These are phyloP conservation scores for Zygosaccharomyces gambellarensis DNA, from an alignment of 805 yeast species.

Conservation along the genomic window DNA sequence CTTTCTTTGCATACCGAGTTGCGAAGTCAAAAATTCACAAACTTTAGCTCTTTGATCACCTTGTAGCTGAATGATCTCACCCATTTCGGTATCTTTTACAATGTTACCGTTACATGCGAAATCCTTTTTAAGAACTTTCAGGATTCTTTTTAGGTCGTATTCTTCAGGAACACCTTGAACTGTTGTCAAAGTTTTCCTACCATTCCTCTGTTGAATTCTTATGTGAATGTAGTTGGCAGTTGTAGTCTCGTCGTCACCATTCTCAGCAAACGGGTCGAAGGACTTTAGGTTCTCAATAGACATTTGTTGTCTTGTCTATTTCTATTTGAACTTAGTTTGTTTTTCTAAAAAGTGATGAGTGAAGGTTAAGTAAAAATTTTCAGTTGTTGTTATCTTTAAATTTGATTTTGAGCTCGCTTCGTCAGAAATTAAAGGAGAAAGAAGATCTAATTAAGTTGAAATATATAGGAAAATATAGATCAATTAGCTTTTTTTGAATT, in stretches of 20 bases:
- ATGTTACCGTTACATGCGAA: constrained; percentile 98
- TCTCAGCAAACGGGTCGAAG: constrained; percentile 98
- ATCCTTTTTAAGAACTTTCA: constrained; percentile 92
- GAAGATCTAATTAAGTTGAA: neutral
- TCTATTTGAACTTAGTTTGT: neutral
- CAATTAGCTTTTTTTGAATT: no score
- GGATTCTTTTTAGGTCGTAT: constrained; percentile 88
- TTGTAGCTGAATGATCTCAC: constrained; percentile 95
- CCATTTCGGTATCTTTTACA: constrained; percentile 92
- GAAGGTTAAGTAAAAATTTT: constrained; percentile 6
- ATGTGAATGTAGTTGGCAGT: constrained; percentile 93
- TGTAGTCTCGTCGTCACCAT: constrained; percentile 98
- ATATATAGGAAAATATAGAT: neutral
- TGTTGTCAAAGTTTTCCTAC: constrained; percentile 96
- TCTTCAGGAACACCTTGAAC: constrained; percentile 96
- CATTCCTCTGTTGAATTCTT: constrained; percentile 99
- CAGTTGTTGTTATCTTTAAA: neutral
- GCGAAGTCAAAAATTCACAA: constrained; percentile 82
- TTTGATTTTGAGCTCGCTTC: neutral
- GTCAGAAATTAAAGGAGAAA: constrained; percentile 1
- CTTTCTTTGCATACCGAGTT: constrained; percentile 87
- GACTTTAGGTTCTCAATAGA: constrained; percentile 89
- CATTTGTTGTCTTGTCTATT: constrained; percentile 18
- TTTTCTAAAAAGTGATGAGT: neutral
- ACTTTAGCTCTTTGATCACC: constrained; percentile 99